A percentile compares a stretch with the other conserved stretches of the same genome.
phyloP scores from a whole-genome alignment of 331 rosid genomes.

The Quercus tomentella region DNA sequence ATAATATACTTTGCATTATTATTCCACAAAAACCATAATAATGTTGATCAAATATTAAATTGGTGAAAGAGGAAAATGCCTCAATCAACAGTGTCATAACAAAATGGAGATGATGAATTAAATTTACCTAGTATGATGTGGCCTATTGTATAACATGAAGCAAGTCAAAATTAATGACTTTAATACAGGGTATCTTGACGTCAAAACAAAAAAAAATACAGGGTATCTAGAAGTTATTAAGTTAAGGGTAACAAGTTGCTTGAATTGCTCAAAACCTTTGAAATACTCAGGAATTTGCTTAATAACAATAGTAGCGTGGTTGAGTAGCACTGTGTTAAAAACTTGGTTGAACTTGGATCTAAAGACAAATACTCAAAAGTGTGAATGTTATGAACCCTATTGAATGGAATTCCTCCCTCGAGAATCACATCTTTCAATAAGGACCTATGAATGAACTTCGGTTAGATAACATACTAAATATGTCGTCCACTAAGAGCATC shows the following conservation, averaged over 20 bases:
- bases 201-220: no score
- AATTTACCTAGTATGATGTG: constrained; percentile 24
- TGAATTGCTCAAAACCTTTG: constrained; percentile 15
- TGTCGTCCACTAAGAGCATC: no score
- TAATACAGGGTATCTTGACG: constrained; percentile 24
- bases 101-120: not conserved
- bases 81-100: not conserved
- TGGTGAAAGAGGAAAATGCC: no score
- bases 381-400: constrained; percentile 15
- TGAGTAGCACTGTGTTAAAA: constrained; percentile 19
- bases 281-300: constrained; percentile 19
- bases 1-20: no score
- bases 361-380: not conserved
- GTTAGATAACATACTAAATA: not conserved
- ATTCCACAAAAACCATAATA: no score
- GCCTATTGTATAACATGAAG: constrained; percentile 31
- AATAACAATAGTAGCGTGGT: constrained; percentile 1
- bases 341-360: constrained; percentile 18
- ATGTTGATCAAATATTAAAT: no score
- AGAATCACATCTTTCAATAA: constrained; percentile 22
- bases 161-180: constrained; percentile 25
- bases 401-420: constrained; percentile 35
- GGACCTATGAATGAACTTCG: constrained; percentile 11
- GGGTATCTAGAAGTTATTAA: constrained; percentile 25
- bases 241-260: not conserved